Evolutionary conservation across 345 rosid species (phyloP).

Genomic region (Camelina hispida): DNA sequence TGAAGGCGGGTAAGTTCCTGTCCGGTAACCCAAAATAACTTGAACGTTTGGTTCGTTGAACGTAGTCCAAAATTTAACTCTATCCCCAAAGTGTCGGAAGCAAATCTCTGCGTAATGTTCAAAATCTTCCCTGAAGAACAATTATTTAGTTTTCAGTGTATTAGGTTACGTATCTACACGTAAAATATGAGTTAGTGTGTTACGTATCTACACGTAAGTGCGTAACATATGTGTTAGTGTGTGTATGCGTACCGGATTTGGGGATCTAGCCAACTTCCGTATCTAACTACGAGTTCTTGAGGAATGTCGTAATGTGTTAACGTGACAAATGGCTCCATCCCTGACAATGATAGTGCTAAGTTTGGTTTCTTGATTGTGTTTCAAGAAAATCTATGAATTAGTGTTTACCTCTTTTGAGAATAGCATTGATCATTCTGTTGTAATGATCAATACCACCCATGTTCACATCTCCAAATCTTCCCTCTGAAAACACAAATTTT

Average conservation of each 20-base stretch:
- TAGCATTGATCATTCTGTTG: conserved; percentile 57
- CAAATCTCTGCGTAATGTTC: conserved; percentile 60
- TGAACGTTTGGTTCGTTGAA: conserved; percentile 72
- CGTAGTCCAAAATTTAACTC: conserved; percentile 64
- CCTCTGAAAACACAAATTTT: conserved; percentile 43
- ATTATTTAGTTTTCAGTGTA: not conserved
- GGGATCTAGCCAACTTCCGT: conserved; percentile 71
- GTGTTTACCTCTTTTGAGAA: conserved; percentile 53
- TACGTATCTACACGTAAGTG: too few relatives aligned
- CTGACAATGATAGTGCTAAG: conserved; percentile 45
- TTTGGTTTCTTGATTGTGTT: not conserved
- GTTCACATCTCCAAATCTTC: conserved; percentile 73
- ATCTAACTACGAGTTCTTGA: conserved; percentile 75
- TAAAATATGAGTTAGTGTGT: not conserved
- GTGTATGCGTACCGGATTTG: conserved; percentile 50
- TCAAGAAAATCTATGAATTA: not conserved
- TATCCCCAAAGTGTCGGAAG: conserved; percentile 61
- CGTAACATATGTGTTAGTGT: too few relatives aligned
- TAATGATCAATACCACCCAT: conserved; percentile 63
- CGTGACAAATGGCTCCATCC: conserved; percentile 76
- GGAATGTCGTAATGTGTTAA: conserved; percentile 76
- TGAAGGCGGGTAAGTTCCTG: conserved; percentile 63
- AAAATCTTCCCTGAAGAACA: conserved; percentile 62
- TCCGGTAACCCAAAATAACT: conserved; percentile 52
- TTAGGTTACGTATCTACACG: not conserved